Evolutionary conservation across 2,329 filamentous ascomycete species (phyloP).

Genomic region (Trichoderma sp.): DNA sequence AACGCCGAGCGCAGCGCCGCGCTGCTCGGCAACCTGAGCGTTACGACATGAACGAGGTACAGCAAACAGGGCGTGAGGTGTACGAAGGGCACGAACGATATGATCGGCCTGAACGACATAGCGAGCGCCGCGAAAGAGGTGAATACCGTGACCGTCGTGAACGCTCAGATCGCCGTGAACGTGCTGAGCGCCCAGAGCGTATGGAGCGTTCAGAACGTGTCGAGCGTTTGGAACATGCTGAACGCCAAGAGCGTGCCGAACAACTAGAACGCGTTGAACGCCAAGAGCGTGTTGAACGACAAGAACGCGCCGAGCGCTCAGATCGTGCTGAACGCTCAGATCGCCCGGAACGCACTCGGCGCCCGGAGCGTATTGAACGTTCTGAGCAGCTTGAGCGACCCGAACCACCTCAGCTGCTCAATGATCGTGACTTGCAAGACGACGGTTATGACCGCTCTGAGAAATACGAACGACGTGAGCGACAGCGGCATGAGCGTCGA

Average conservation of each 20-base stretch:
- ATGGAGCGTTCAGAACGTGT: background rate
- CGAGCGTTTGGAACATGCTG: slow-evolving; percentile 23
- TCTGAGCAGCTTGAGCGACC: slow-evolving; percentile 25
- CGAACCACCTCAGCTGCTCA: slow-evolving; percentile 11
- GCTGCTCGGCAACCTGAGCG: slow-evolving; percentile 27
- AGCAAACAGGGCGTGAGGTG: background rate
- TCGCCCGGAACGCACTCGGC: slow-evolving; percentile 20
- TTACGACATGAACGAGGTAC: slow-evolving; percentile 11
- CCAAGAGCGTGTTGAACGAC: background rate
- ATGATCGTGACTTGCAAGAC: background rate
- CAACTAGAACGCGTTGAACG: background rate
- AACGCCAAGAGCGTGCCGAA: slow-evolving; percentile 25
- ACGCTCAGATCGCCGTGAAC: background rate
- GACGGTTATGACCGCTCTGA: background rate
- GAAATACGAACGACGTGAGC: slow-evolving; percentile 22
- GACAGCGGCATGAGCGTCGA: slow-evolving; percentile 16
- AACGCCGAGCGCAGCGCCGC: slow-evolving; percentile 33
- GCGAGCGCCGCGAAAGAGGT: slow-evolving; percentile 6
- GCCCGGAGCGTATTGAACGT: slow-evolving; percentile 22
- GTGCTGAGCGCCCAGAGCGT: background rate
- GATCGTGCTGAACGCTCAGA: background rate
- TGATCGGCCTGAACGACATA: background rate
- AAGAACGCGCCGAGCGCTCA: background rate
- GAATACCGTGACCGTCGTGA: background rate
- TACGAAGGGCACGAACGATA: slow-evolving; percentile 13